Percentiles rank a stretch among this genome's conserved stretches.
Conservation (phyloP, 306 rosid genomes). For the Cotoneaster glaucophyllus region DNA sequence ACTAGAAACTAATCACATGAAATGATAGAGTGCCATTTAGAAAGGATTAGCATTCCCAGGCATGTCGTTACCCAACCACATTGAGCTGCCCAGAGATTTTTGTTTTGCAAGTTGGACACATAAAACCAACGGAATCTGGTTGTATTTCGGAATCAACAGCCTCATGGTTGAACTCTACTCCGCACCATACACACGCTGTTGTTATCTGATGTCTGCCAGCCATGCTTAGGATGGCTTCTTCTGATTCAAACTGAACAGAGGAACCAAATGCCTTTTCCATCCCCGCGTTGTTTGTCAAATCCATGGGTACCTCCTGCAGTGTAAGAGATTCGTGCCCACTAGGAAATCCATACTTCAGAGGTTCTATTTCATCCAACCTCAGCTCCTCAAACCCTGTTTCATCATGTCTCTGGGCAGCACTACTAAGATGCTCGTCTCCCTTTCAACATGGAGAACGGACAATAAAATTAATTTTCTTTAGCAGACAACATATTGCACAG, state of each 20-base stretch:
- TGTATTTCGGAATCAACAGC: conserved; percentile 56
- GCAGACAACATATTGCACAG: neutral
- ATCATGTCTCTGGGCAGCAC: conserved; percentile 20
- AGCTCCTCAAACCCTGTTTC: conserved; percentile 36
- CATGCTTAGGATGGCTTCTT: conserved; percentile 38
- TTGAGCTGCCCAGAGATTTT: conserved; percentile 38
- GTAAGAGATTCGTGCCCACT: conserved; percentile 38
- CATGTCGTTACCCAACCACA: neutral
- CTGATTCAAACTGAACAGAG: conserved; percentile 44
- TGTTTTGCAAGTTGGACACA: conserved; percentile 71
- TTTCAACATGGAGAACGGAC: conserved; percentile 21
- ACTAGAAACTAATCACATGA: neutral
- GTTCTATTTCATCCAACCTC: conserved; percentile 41
- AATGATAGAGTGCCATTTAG: neutral
- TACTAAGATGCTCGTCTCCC: conserved; percentile 27
- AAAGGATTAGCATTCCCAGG: neutral
- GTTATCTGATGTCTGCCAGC: conserved; percentile 46
- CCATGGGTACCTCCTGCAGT: conserved; percentile 33
- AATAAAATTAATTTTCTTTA: neutral
- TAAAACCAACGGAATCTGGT: conserved; percentile 71
- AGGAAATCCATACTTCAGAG: conserved; percentile 32
- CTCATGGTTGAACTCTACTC: conserved; percentile 55
- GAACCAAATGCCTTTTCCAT: conserved; percentile 35
- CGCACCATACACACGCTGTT: conserved; percentile 69
- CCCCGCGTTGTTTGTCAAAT: conserved; percentile 24